phyloP scores from a whole-genome alignment of 2,329 filamentous ascomycete genomes.

The Volutella citrinella region DNA sequence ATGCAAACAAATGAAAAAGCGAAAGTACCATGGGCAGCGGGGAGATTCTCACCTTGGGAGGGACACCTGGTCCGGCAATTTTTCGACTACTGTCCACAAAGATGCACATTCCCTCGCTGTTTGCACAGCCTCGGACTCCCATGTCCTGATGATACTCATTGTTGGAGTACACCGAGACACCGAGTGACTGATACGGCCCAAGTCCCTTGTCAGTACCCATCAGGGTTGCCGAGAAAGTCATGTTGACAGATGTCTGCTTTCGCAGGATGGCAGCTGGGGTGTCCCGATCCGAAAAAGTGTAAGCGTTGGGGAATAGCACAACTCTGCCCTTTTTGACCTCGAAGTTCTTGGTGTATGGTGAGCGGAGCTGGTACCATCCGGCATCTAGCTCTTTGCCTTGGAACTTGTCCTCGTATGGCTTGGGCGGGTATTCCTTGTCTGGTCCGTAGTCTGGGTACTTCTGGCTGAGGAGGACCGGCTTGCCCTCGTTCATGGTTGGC shows the following conservation, averaged over 20 bases:
- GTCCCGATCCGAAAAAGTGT: conserved; percentile 26
- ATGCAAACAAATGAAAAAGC: too few species aligned
- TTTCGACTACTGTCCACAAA: conserved; percentile 10
- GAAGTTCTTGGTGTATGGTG: conserved; percentile 14
- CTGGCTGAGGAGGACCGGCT: conserved; percentile 10
- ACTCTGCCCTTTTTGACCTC: conserved; percentile 14
- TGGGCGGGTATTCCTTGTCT: conserved; percentile 3
- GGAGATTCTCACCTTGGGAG: conserved; percentile 7
- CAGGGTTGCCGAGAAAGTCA: conserved; percentile 25
- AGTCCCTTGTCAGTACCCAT: conserved; percentile 12
- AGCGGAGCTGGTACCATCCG: conserved; percentile 12
- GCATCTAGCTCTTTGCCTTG: neutral
- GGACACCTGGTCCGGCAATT: conserved; percentile 11
- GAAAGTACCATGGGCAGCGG: too few species aligned
- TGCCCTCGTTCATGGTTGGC: conserved; percentile 20
- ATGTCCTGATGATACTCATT: conserved; percentile 26
- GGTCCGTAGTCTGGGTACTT: conserved; percentile 8
- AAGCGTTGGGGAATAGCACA: conserved; percentile 29
- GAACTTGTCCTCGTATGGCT: conserved; percentile 9
- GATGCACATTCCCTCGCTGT: conserved; percentile 18
- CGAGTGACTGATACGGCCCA: conserved; percentile 20
- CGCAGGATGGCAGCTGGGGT: conserved; percentile 25
- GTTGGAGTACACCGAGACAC: conserved; percentile 24
- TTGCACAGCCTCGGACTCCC: conserved; percentile 22
- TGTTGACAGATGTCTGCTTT: conserved; percentile 29